A percentile compares a stretch with the other conserved stretches of the same genome.
Conservation (phyloP, 2,329 filamentous ascomycete genomes). For the Phaeomoniella chlamydospora region DNA sequence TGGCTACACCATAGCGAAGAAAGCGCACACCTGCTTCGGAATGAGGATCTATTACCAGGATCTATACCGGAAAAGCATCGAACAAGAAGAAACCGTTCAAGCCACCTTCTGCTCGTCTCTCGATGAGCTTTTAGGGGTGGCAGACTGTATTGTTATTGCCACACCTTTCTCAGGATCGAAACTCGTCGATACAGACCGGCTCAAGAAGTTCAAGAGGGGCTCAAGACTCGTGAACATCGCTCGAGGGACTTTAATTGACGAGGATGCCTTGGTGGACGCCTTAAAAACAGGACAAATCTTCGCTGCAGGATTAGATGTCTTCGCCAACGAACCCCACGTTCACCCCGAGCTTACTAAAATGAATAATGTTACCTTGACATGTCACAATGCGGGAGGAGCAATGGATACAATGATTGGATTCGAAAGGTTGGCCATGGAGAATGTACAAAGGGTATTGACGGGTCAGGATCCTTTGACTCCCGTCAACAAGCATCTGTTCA, state of each 20-base stretch:
- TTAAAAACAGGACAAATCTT: slow-evolving; percentile 30
- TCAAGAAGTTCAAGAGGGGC: slow-evolving; percentile 32
- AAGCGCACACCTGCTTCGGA: too few species aligned
- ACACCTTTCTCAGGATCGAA: slow-evolving; percentile 27
- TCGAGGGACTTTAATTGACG: slow-evolving; percentile 36
- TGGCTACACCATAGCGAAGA: too few species aligned
- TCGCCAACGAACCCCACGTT: slow-evolving; percentile 38
- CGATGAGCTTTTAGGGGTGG: slow-evolving; percentile 24
- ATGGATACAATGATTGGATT: slow-evolving; percentile 35
- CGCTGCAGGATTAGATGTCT: slow-evolving; percentile 38
- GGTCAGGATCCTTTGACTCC: slow-evolving; percentile 25
- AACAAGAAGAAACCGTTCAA: too few species aligned
- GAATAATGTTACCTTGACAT: slow-evolving; percentile 29
- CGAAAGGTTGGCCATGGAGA: slow-evolving; percentile 31
- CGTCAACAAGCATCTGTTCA: slow-evolving; percentile 23
- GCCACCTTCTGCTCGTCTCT: too few species aligned
- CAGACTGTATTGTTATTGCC: slow-evolving; percentile 33
- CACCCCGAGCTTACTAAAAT: slow-evolving; percentile 25
- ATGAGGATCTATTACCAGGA: too few species aligned
- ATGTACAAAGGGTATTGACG: slow-evolving; percentile 26
- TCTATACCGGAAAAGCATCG: too few species aligned
- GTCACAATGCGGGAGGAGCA: slow-evolving; percentile 34
- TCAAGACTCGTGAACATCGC: slow-evolving; percentile 38
- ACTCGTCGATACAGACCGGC: slow-evolving; percentile 24
- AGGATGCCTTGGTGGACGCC: slow-evolving; percentile 32